Base-by-base conservation (phyloP, 495 filamentous ascomycete species). In the Articulospora tetracladia region DNA sequence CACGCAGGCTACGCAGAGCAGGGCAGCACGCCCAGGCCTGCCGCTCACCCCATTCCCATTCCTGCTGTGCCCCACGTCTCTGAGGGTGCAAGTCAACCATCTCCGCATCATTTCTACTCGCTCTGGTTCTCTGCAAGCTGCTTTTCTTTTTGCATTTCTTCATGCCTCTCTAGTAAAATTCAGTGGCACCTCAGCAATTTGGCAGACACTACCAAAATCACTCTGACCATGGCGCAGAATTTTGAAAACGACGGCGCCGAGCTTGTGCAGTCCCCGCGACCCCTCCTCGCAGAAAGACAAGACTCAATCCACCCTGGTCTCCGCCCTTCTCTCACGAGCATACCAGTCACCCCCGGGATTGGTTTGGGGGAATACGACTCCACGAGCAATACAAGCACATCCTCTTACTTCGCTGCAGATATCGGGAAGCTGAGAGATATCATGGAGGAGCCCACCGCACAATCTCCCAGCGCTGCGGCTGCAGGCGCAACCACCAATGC, bases 401-500 rank as follows among this genome's bases (percentile, higher is more conserved):
- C 57, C 23, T 58, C 58, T 26, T 81, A 80, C 66, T 81, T 82
- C 57, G 39, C 39, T 3, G 68, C 69, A 47, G 66, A 71, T 49
- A 60, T 64, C 13, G 53, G 41, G 34, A 69, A 17, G 30, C 60
- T 49, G 15, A 47, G 46, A 52, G 49, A 30, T 13, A 36, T 2
- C 47, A 62, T 50, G 66, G 39, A 7, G 15, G 39, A 44, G 17
- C 15, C 39, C 3, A 17, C n/a, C 39, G 65, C 63, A 57, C 69
- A 68, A 55, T 79, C 79, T 17, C 72, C 79, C 13, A 72, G 65
- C 28, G 72, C 84, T 62, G 71, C 78, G 17, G 77, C 74, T 2
- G 78, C 76, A 20, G 80, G 82, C 34, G 80, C 78, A 17, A 77
- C 74, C 52, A 79, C 82, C 1, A 78, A 83, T 54, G 74, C 77